Evolutionary conservation across 345 rosid genomes (phyloP), one percentile per base, ranked within the genome.

Genomic region (Boechera retrofracta): DNA sequence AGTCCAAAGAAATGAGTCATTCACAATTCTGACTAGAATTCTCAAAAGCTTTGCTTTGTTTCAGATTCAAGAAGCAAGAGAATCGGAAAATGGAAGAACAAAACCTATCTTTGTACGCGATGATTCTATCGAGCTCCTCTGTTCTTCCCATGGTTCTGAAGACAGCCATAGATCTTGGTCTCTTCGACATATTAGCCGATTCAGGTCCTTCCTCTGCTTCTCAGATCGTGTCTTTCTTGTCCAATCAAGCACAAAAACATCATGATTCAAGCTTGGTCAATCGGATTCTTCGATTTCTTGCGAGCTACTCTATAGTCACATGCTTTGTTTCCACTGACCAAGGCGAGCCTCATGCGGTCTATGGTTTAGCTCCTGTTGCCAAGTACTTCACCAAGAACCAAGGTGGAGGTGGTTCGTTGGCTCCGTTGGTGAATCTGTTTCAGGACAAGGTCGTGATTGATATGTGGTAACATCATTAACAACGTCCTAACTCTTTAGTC

Each of bases 141-240:
- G 75, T 62, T 62, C 82, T 79, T 74, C 72, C 82, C 10, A 74
- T 74, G 82, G 75, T 79, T 53, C 35, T 79, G 1, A 79, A 74
- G 36, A 61, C 79, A 68, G 62, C 82, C 2, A 68, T 72, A 44
- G 79, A 79, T 61, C 75, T 74, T 62, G 67, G 55, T 10, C 36
- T 74, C 60, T 67, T 79, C 67, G 79, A 74, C 52, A 79, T 79
- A 5, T 26, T 79, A 74, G n/a, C 77, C 4, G 16, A 72, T 1
- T 74, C 48, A 60, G 49, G 36, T 2, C n/a, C 73, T 53, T 53
- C 57, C 57, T 74, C 79, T 61, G 71, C 60, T 55, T 44, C 78
- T 53, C 66, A 79, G 16, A 74, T 74, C 33, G 29, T 48, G 11
- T 61, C 56, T 18, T 53, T 55, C 4, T 73, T 72, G 53, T 52